Percentiles rank a stretch among this genome's conserved stretches.
Evolutionary conservation across 2,329 filamentous ascomycete genomes (phyloP).

Genomic region (Pseudocercospora vitis): DNA sequence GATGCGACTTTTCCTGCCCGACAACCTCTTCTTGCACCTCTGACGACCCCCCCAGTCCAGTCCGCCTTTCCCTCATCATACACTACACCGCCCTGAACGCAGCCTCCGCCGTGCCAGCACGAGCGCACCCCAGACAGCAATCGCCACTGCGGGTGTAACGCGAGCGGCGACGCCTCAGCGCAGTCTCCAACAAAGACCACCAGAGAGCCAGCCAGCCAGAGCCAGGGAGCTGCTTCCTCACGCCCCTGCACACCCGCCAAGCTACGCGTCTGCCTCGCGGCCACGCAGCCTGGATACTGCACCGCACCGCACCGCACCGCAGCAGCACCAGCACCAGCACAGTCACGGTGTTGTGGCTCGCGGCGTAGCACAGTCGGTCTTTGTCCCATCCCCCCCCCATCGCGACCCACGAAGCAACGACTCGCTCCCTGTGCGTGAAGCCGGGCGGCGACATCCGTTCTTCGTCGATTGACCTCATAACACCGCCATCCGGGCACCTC

Average conservation of each 20-base stretch:
- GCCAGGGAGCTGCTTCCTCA: background rate
- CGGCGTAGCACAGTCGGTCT: conserved; percentile 18
- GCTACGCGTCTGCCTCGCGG: background rate
- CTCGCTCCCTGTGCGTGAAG: background rate
- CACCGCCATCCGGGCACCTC: background rate
- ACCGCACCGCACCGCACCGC: background rate
- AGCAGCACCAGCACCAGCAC: background rate
- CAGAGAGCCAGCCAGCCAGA: too few relatives aligned
- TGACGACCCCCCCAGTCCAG: background rate
- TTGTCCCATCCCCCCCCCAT: conserved; percentile 14
- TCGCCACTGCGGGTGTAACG: conserved; percentile 1
- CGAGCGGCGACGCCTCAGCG: background rate
- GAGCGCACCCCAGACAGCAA: conserved; percentile 1
- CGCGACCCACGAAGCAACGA: conserved; percentile 11
- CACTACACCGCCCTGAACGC: background rate
- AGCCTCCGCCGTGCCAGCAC: background rate
- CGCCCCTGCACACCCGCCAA: conserved; percentile 1
- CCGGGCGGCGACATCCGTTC: background rate
- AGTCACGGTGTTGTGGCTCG: background rate
- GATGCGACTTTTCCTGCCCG: background rate
- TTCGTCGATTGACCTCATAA: background rate
- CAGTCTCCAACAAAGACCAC: conserved; percentile 2
- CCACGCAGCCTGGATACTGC: background rate
- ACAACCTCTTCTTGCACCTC: background rate
- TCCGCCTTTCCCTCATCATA: background rate